Conservation (phyloP, 1,284 basidiomycete species). For the Caloboletus inedulis region DNA sequence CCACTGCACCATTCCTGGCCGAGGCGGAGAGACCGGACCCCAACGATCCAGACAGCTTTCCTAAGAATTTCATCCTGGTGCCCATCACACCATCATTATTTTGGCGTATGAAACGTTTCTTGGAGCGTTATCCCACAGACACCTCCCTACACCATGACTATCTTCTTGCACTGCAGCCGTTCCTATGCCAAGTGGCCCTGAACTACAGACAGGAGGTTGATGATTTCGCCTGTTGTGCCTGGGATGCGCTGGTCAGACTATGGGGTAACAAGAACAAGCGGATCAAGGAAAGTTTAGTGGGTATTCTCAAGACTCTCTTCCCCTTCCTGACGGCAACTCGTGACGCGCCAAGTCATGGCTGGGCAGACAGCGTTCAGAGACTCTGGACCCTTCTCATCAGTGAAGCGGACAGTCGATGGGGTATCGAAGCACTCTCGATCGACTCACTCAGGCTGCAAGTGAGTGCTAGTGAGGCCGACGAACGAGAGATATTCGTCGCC, state of each 20-base stretch:
- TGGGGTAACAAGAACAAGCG: conserved; percentile 75
- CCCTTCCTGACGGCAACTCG: conserved; percentile 57
- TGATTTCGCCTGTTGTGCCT: conserved; percentile 56
- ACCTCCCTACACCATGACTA: conserved; percentile 75
- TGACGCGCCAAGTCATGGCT: conserved; percentile 19
- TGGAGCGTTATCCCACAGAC: conserved; percentile 61
- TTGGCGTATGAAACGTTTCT: conserved; percentile 61
- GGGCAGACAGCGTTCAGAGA: conserved; percentile 45
- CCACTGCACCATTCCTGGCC: conserved; percentile 53
- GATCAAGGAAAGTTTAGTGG: conserved; percentile 66
- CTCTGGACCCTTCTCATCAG: conserved; percentile 55
- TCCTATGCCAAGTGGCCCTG: conserved; percentile 69
- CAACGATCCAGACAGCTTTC: conserved; percentile 22
- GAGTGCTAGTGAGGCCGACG: conserved; percentile 17
- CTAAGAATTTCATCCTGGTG: conserved; percentile 14
- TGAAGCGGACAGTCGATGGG: conserved; percentile 65
- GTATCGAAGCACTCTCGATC: conserved; percentile 59
- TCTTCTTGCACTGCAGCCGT: conserved; percentile 62
- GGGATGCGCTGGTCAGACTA: conserved; percentile 62
- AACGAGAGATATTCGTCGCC: conserved; percentile 49
- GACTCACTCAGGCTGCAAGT: conserved; percentile 59
- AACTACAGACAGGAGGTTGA: conserved; percentile 63
- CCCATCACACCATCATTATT: conserved; percentile 54
- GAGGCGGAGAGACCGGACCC: conserved; percentile 26
- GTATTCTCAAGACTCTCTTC: conserved; percentile 66